A percentile compares a stretch with the other conserved stretches of the same genome.
Conservation (phyloP, 2,329 filamentous ascomycete genomes). For the Apiospora kogelbergensis region DNA sequence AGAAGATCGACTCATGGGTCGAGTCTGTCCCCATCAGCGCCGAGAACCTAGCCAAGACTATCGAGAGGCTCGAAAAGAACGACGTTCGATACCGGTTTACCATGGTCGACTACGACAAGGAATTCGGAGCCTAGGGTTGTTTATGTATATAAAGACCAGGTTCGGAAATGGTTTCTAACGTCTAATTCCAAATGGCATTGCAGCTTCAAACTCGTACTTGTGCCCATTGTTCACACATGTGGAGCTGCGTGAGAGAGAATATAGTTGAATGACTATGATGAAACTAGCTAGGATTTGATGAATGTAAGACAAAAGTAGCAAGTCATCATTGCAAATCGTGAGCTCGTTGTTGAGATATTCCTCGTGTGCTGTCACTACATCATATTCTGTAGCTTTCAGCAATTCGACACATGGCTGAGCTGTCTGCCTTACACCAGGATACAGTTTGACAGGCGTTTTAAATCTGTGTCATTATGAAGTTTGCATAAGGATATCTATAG, state of each 20-base stretch:
- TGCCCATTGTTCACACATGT: no score
- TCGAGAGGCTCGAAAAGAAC: conserved; percentile 68
- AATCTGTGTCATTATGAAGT: neutral
- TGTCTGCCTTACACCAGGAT: neutral
- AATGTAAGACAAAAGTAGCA: neutral
- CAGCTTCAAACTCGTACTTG: no score
- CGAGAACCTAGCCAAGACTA: conserved; percentile 67
- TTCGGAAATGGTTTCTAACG: neutral
- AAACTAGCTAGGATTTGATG: neutral
- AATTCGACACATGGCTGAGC: neutral
- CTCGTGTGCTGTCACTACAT: neutral
- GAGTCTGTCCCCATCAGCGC: conserved; percentile 73
- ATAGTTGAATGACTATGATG: neutral
- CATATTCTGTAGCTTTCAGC: neutral
- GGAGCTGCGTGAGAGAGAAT: neutral
- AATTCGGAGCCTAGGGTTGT: conserved; percentile 51
- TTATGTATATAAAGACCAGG: neutral
- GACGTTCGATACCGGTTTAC: conserved; percentile 77
- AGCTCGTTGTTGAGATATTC: neutral
- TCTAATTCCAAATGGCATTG: neutral
- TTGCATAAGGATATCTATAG: no score
- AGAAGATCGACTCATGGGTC: conserved; percentile 69
- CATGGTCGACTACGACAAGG: conserved; percentile 68
- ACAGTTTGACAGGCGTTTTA: neutral
- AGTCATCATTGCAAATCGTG: neutral